phyloP scores from a whole-genome alignment of 2,329 filamentous ascomycete species.

The Ceratocystis destructans region DNA sequence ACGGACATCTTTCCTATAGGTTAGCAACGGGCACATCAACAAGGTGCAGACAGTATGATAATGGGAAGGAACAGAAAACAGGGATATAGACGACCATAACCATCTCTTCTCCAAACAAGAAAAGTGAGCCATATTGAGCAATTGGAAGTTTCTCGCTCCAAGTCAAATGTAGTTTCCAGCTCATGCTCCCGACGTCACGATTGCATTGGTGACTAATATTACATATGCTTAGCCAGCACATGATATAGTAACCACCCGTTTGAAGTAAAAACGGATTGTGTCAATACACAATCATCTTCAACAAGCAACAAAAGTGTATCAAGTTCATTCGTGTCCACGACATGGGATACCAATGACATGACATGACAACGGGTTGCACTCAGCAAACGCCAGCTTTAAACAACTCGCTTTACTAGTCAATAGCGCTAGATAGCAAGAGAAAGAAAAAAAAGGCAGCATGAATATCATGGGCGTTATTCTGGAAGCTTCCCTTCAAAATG shows the following conservation, averaged over 20 bases:
- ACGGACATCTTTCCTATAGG: conserved; percentile 72
- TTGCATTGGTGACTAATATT: conserved; percentile 12
- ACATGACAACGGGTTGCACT: not conserved
- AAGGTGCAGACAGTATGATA: conserved; percentile 54
- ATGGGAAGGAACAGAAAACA: conserved; percentile 43
- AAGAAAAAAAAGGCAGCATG: not conserved
- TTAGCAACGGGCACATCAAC: conserved; percentile 28
- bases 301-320: conserved; percentile 8
- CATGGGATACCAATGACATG: not conserved
- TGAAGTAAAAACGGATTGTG: not conserved
- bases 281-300: conserved; percentile 5
- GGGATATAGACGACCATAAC: conserved; percentile 6
- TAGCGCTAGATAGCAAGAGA: conserved; percentile 1
- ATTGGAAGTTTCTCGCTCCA: not conserved
- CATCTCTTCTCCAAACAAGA: not conserved
- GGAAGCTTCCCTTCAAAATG: conserved; percentile 2
- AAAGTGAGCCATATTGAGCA: not conserved
- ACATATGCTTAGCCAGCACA: not conserved
- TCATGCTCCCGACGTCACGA: conserved; percentile 11
- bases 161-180: not conserved
- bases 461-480: conserved; percentile 11
- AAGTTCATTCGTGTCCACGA: not conserved
- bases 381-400: conserved; percentile 2
- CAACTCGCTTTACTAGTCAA: not conserved
- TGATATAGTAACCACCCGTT: conserved; percentile 5